Conservation (phyloP, 352 stramenopile species). For the Pythium vanterpoolii region DNA sequence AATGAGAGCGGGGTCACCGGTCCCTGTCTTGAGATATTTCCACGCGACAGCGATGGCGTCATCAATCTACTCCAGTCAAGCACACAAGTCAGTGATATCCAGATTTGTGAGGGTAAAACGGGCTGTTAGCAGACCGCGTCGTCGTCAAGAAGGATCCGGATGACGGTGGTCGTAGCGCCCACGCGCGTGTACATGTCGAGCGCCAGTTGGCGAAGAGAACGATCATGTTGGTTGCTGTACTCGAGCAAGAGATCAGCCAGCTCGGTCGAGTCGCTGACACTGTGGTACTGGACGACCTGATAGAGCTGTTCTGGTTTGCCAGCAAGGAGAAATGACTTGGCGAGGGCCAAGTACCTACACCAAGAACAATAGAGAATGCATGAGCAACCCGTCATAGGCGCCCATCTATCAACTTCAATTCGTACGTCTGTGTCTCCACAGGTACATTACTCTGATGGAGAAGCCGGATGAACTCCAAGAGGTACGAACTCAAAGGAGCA, state of each 20-base stretch:
- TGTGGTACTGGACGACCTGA: conserved; percentile 61
- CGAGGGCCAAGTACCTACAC: conserved; percentile 49
- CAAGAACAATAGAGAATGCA: not conserved
- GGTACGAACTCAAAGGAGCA: conserved; percentile 46
- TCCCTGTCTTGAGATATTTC: conserved; percentile 15
- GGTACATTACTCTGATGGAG: conserved; percentile 44
- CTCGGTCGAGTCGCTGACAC: conserved; percentile 51
- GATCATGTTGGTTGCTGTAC: conserved; percentile 17
- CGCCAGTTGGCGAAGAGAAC: conserved; percentile 47
- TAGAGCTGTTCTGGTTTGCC: conserved; percentile 49
- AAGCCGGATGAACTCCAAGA: conserved; percentile 65
- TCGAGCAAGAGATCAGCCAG: conserved; percentile 54
- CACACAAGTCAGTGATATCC: not conserved
- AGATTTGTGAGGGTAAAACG: not conserved
- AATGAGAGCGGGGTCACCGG: conserved; percentile 10
- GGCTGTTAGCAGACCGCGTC: conserved; percentile 32
- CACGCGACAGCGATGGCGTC: conserved; percentile 16
- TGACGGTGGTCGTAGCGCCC: conserved; percentile 36
- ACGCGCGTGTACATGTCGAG: conserved; percentile 71
- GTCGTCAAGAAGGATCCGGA: conserved; percentile 45
- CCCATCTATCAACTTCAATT: not conserved
- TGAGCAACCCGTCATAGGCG: no score
- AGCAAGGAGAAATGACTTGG: conserved; percentile 44
- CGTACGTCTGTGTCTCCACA: conserved; percentile 60
- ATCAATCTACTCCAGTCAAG: conserved; percentile 6